Evolutionary conservation across 192 early-diverging fungal genomes (phyloP).

Genomic region (Oehlia diaphana): DNA sequence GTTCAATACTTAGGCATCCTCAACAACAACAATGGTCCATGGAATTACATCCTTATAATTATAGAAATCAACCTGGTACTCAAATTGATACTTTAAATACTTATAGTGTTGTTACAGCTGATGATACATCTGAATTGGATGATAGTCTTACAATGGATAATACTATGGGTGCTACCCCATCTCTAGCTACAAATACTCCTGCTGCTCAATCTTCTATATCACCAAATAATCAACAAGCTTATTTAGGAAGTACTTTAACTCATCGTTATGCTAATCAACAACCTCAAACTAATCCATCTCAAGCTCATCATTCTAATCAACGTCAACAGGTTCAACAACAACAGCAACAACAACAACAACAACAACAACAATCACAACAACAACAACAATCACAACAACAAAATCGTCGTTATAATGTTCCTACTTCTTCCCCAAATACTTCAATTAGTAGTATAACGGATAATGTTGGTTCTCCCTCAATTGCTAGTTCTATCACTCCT

Average conservation of each 20-base stretch:
- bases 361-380: no score
- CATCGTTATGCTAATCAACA: conserved; percentile 1
- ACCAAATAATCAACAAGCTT: conserved; percentile 4
- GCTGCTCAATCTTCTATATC: conserved; percentile 17
- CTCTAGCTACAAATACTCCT: background rate
- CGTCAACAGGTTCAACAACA: conserved; percentile 34
- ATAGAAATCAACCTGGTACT: background rate
- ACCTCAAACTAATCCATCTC: conserved; percentile 18
- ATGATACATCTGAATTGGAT: background rate
- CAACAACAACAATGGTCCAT: background rate
- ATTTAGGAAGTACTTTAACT: background rate
- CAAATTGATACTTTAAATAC: no score
- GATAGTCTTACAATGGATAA: conserved; percentile 4
- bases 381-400: no score
- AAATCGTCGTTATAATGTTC: background rate
- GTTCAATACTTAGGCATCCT: background rate
- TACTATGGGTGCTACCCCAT: background rate
- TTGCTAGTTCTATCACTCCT: conserved; percentile 14
- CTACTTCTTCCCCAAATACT: conserved; percentile 4
- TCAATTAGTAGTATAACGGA: conserved; percentile 16
- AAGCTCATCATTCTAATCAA: conserved; percentile 30
- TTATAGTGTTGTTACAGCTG: background rate
- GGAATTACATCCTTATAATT: background rate
- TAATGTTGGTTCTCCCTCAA: background rate
- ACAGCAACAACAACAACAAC: conserved; percentile 20